A percentile compares a stretch with the other conserved stretches of the same genome.
Evolutionary conservation across 306 rosid genomes (phyloP).

Genomic region (Castanopsis chinensis): DNA sequence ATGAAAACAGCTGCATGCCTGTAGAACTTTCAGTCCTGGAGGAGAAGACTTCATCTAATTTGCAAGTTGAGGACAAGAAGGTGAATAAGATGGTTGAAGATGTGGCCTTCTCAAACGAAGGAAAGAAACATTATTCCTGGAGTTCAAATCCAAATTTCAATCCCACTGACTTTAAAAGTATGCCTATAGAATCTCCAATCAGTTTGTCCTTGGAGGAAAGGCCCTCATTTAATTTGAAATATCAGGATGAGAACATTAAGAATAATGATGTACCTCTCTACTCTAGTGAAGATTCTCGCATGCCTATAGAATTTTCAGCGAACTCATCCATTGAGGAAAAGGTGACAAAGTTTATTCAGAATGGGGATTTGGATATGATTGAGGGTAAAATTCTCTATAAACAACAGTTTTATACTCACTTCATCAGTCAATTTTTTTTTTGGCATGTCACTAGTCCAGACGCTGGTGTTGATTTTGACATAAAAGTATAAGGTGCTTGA

Average conservation of each 20-base stretch:
- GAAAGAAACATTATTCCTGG: constrained; percentile 24
- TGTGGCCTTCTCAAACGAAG: constrained; percentile 14
- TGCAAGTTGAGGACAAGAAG: constrained; percentile 25
- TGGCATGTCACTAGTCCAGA: no score
- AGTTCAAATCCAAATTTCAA: constrained; percentile 30
- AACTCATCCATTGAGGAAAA: constrained; percentile 54
- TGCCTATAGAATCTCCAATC: constrained; percentile 21
- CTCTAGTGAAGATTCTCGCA: constrained; percentile 35
- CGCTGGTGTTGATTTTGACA: no score
- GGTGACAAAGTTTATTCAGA: constrained; percentile 71
- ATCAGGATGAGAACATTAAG: constrained; percentile 29
- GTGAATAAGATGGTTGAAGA: constrained; percentile 28
- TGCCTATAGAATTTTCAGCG: constrained; percentile 19
- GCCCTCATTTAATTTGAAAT: constrained; percentile 23
- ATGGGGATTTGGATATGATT: constrained; percentile 68
- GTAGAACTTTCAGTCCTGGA: constrained; percentile 32
- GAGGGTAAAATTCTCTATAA: constrained; percentile 53
- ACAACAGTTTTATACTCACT: constrained; percentile 3
- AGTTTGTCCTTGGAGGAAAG: constrained; percentile 33
- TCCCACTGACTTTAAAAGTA: constrained; percentile 7
- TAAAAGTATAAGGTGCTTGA: no score
- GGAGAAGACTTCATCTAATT: constrained; percentile 25
- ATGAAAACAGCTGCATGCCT: constrained; percentile 23
- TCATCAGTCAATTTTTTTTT: neutral
- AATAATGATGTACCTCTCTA: constrained; percentile 22